A percentile compares a stretch with the other conserved stretches of the same genome.
These are phyloP conservation scores for Phytophthora multivora DNA, from an alignment of 352 stramenopile genomes.

Conservation along the genomic window DNA sequence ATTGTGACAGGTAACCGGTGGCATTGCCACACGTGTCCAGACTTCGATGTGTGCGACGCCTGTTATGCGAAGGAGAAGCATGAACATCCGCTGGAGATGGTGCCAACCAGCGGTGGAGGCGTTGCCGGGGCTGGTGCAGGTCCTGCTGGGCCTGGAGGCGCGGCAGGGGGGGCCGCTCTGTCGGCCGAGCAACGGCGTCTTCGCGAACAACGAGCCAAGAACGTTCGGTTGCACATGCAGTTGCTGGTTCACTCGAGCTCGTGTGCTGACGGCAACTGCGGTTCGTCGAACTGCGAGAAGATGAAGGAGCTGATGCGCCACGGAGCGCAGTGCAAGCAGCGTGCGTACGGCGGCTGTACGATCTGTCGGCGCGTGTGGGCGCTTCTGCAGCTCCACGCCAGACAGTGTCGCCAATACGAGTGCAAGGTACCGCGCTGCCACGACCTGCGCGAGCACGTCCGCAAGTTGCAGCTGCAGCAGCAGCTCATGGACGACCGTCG, in stretches of 20 bases:
- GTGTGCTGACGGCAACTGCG: slow-evolving; percentile 92
- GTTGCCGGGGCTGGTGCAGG: slow-evolving; percentile 10
- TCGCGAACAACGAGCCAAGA: slow-evolving; percentile 91
- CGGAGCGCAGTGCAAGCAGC: slow-evolving; percentile 92
- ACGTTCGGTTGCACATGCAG: slow-evolving; percentile 98
- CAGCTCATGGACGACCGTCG: slow-evolving; percentile 98
- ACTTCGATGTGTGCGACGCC: slow-evolving; percentile 91
- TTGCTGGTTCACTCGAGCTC: slow-evolving; percentile 96
- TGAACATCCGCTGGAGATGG: slow-evolving; percentile 81
- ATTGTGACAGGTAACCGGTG: slow-evolving; percentile 87
- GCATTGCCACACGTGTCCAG: slow-evolving; percentile 88
- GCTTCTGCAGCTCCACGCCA: slow-evolving; percentile 96
- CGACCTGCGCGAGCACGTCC: slow-evolving; percentile 94
- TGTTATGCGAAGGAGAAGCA: slow-evolving; percentile 88
- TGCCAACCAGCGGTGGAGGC: slow-evolving; percentile 62
- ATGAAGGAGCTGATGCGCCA: slow-evolving; percentile 99
- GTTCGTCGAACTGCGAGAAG: slow-evolving; percentile 97
- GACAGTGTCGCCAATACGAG: slow-evolving; percentile 93
- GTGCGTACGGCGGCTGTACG: slow-evolving; percentile 93
- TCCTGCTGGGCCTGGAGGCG: slow-evolving; percentile 24
- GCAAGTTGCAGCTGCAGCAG: slow-evolving; percentile 96
- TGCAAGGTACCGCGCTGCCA: slow-evolving; percentile 97
- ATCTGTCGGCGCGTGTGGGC: slow-evolving; percentile 97
- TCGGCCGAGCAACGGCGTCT: slow-evolving; percentile 69
- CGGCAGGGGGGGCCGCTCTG: slow-evolving; percentile 33